Conservation (phyloP, 1,284 basidiomycete species). For the Takashimella koratensis region DNA sequence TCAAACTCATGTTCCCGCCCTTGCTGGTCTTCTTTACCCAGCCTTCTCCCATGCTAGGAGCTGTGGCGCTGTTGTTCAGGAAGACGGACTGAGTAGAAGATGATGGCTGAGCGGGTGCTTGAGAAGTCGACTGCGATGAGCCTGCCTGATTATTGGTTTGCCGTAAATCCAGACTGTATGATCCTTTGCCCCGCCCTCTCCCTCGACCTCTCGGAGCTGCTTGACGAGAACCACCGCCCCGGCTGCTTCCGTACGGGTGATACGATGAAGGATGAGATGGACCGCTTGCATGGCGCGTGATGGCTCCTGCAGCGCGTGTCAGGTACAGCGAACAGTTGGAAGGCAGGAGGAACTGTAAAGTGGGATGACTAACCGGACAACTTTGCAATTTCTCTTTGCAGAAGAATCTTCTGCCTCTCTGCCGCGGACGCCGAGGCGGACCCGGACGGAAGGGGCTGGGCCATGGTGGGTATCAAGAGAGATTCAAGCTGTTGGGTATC, state of each 20-base stretch:
- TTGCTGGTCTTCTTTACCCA: conserved; percentile 43
- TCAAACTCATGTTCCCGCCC: conserved; percentile 47
- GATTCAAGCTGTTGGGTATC: too few relatives aligned
- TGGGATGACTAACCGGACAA: conserved; percentile 36
- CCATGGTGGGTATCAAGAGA: too few relatives aligned
- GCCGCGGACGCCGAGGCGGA: too few relatives aligned
- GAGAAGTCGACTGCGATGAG: background rate
- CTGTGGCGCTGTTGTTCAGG: background rate
- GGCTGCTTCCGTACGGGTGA: conserved; percentile 34
- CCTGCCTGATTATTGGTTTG: conserved; percentile 3
- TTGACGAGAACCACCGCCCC: conserved; percentile 4
- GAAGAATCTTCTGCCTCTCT: conserved; percentile 40
- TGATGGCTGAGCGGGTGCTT: background rate
- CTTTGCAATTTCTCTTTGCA: conserved; percentile 48
- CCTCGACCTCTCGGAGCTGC: conserved; percentile 18
- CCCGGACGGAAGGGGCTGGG: too few relatives aligned
- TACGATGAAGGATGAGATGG: conserved; percentile 17
- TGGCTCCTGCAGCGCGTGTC: conserved; percentile 25
- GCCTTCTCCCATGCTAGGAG: conserved; percentile 8
- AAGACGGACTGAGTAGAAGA: background rate
- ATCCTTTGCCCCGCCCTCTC: conserved; percentile 12
- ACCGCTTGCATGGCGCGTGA: conserved; percentile 28
- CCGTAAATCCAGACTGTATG: conserved; percentile 26
- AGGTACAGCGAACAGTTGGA: background rate
- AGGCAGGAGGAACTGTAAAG: background rate